A percentile compares a stretch with the other conserved stretches of the same genome.
Evolutionary conservation across 2,329 filamentous ascomycete genomes (phyloP).

Genomic region (Albifimbria verrucaria): DNA sequence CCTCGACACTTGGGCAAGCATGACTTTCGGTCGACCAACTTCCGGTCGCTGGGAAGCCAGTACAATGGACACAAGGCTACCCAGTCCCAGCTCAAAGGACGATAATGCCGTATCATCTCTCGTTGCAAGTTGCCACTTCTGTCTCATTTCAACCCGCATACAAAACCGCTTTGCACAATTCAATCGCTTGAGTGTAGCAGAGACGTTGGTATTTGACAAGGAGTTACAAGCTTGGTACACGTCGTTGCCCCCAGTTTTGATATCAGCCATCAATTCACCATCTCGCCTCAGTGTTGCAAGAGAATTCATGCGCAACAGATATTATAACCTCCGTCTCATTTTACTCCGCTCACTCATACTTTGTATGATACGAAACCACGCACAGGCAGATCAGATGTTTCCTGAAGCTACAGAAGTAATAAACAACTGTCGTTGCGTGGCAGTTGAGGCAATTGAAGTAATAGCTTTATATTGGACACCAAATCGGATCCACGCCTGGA

Average conservation of each 20-base stretch:
- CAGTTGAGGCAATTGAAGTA: slow-evolving; percentile 25
- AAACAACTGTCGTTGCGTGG: slow-evolving; percentile 20
- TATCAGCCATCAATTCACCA: slow-evolving; percentile 16
- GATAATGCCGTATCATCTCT: slow-evolving; percentile 22
- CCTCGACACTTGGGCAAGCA: slow-evolving; percentile 68
- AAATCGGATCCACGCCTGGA: slow-evolving; percentile 28
- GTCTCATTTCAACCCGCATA: slow-evolving; percentile 24
- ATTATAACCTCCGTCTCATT: slow-evolving; percentile 24
- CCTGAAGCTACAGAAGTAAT: slow-evolving; percentile 10
- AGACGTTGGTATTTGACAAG: slow-evolving; percentile 21
- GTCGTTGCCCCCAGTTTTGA: slow-evolving; percentile 16
- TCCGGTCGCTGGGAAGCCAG: slow-evolving; percentile 24
- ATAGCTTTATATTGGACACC: slow-evolving; percentile 28
- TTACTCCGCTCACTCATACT: slow-evolving; percentile 18
- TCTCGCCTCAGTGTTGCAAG: slow-evolving; percentile 20
- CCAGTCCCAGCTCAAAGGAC: slow-evolving; percentile 14
- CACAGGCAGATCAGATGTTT: slow-evolving; percentile 7
- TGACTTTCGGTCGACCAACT: slow-evolving; percentile 63
- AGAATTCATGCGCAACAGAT: slow-evolving; percentile 26
- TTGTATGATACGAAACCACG: slow-evolving; percentile 15
- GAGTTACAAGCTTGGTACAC: slow-evolving; percentile 24
- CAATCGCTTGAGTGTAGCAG: slow-evolving; percentile 17
- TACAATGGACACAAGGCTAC: slow-evolving; percentile 26
- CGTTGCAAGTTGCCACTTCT: slow-evolving; percentile 22
- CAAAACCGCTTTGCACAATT: slow-evolving; percentile 26